Evolutionary conservation across 257 asterid species (phyloP).

Genomic region (Echium plantagineum): DNA sequence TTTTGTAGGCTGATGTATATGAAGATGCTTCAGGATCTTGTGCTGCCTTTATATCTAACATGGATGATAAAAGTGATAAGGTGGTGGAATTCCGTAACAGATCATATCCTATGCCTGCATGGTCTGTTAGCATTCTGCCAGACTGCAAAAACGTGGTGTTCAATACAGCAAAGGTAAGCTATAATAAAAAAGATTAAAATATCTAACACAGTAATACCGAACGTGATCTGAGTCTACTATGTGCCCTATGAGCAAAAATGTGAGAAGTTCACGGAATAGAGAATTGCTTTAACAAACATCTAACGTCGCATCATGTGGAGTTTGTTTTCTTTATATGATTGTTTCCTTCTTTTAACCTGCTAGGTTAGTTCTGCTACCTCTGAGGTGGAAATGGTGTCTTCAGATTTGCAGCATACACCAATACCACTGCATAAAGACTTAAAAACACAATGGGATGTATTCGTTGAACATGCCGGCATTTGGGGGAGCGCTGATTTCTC

Average conservation of each 20-base stretch:
- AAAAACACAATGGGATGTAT: slow-evolving; percentile 65
- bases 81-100: slow-evolving; percentile 48
- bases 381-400: slow-evolving; percentile 59
- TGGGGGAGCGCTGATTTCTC: slow-evolving; percentile 74
- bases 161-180: slow-evolving; percentile 79
- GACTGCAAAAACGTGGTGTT: slow-evolving; percentile 78
- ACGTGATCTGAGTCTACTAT: not conserved
- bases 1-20: slow-evolving; percentile 68
- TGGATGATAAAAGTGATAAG: slow-evolving; percentile 58
- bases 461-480: slow-evolving; percentile 53
- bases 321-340: slow-evolving; percentile 1
- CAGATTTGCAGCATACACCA: slow-evolving; percentile 41
- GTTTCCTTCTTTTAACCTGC: slow-evolving; percentile 10
- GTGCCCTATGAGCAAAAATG: not conserved
- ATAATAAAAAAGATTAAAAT: not conserved
- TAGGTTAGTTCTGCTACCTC: slow-evolving; percentile 74
- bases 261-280: not conserved
- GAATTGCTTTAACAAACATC: not conserved
- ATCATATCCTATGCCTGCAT: slow-evolving; percentile 66
- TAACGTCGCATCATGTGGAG: not conserved
- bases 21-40: slow-evolving; percentile 63
- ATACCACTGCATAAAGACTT: slow-evolving; percentile 32
- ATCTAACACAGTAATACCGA: no score
- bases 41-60: slow-evolving; percentile 69
- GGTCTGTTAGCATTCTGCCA: slow-evolving; percentile 89